A percentile compares a stretch with the other conserved stretches of the same genome.
These are phyloP conservation scores for Globisporangium abappressorium DNA, from an alignment of 352 stramenopile genomes.

Conservation along the genomic window DNA sequence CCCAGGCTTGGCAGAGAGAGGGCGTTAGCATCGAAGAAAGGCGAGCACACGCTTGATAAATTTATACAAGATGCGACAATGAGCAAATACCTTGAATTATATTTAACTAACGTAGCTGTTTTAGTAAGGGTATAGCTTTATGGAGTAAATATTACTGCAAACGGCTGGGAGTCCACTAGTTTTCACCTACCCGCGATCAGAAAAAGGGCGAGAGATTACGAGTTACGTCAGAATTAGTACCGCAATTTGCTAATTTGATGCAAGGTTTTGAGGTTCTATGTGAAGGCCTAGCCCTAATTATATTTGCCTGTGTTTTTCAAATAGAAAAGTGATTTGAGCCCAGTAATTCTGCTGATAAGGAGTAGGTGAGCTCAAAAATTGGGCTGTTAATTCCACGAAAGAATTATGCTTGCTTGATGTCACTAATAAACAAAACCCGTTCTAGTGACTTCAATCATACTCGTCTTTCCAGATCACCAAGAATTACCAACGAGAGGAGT, in stretches of 20 bases:
- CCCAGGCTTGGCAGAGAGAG: not conserved
- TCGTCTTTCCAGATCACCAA: no score
- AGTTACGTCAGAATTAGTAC: not conserved
- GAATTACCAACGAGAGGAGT: no score
- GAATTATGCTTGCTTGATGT: not conserved
- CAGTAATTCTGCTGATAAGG: not conserved
- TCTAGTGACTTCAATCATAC: no score
- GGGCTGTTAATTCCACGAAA: not conserved
- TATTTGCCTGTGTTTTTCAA: not conserved
- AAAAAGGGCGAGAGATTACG: not conserved
- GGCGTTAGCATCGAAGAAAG: not conserved
- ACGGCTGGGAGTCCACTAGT: slow-evolving; percentile 31
- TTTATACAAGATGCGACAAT: not conserved
- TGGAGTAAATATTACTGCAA: not conserved
- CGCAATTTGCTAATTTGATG: not conserved
- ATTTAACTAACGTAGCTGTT: no score
- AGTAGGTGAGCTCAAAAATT: not conserved
- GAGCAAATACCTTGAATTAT: not conserved
- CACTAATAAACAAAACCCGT: not conserved
- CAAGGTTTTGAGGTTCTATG: not conserved
- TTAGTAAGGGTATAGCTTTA: not conserved
- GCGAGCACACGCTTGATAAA: not conserved
- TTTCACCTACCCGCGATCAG: slow-evolving; percentile 30
- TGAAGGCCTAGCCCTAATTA: not conserved
- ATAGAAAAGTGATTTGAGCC: not conserved